Conservation (phyloP, 176 grass and related monocot species). For the Poa annua region DNA sequence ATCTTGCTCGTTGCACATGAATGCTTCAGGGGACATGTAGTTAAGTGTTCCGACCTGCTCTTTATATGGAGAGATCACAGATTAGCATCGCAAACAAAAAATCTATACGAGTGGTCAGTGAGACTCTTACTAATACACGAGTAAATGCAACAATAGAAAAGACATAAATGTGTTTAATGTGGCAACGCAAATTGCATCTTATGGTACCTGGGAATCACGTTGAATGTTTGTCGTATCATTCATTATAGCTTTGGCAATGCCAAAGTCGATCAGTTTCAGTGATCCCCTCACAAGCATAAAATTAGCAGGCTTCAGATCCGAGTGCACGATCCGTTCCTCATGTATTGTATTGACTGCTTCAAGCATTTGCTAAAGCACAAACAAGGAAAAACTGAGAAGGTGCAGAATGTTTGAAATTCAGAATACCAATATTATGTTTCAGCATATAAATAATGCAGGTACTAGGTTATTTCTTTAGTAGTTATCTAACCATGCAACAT, state of each 20-base stretch:
- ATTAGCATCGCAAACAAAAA: constrained; percentile 18
- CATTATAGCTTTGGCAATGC: constrained; percentile 88
- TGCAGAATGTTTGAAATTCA: constrained; percentile 1
- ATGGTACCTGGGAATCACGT: constrained; percentile 85
- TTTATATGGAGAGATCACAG: constrained; percentile 16
- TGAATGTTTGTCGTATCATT: constrained; percentile 82
- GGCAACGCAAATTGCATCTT: not conserved
- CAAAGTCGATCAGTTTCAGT: constrained; percentile 89
- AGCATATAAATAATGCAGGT: not conserved
- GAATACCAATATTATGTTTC: not conserved
- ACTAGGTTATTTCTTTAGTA: not conserved
- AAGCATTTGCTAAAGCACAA: constrained; percentile 90
- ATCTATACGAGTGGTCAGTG: not conserved
- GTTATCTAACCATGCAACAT: not conserved
- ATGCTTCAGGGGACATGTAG: constrained; percentile 98
- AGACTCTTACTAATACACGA: constrained; percentile 30
- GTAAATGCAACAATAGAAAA: constrained; percentile 7
- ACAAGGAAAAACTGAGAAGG: constrained; percentile 32
- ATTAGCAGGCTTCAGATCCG: constrained; percentile 94
- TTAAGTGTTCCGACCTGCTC: constrained; percentile 95
- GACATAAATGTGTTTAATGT: not conserved
- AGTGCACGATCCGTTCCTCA: constrained; percentile 89
- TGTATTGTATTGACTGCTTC: constrained; percentile 96
- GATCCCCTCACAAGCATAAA: constrained; percentile 83
- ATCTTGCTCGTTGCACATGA: constrained; percentile 85